Percentiles rank a stretch among this genome's conserved stretches.
These are phyloP conservation scores for Beauveria sp. DNA, from an alignment of 2,329 filamentous ascomycete species.

Conservation along the genomic window DNA sequence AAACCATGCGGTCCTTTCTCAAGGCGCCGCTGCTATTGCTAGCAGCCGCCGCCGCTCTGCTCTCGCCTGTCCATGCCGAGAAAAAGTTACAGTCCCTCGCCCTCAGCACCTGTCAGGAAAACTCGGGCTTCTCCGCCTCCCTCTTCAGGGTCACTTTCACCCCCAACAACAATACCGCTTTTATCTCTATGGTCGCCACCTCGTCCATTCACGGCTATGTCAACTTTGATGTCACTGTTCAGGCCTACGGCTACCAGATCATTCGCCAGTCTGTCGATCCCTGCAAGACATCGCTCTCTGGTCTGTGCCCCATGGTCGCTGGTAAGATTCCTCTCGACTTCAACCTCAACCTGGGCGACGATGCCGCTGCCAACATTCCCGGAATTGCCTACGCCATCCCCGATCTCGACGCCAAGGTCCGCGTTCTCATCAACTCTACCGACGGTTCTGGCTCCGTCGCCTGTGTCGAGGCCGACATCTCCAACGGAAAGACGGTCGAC, in stretches of 20 bases:
- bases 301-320: constrained; percentile 86
- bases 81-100: constrained; percentile 73
- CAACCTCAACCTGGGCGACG: constrained; percentile 51
- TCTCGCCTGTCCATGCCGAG: constrained; percentile 48
- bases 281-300: constrained; percentile 60
- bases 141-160: constrained; percentile 81
- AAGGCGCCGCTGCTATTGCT: constrained; percentile 38
- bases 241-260: constrained; percentile 75
- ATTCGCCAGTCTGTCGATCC: constrained; percentile 64
- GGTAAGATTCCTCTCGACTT: constrained; percentile 72
- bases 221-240: constrained; percentile 65
- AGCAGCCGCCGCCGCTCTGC: constrained; percentile 35
- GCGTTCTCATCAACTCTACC: constrained; percentile 70
- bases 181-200: constrained; percentile 70
- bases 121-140: constrained; percentile 80
- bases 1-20: constrained; percentile 38
- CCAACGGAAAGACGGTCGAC: constrained; percentile 89
- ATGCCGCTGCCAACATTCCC: constrained; percentile 61
- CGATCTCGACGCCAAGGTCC: constrained; percentile 81
- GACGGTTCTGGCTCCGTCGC: constrained; percentile 57
- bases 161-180: constrained; percentile 63
- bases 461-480: constrained; percentile 80
- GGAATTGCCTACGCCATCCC: constrained; percentile 83
- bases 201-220: constrained; percentile 79
- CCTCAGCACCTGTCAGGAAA: constrained; percentile 74